Evolutionary conservation across 768 basidiomycete species (phyloP).

Genomic region (Boletus rubroflammeus): DNA sequence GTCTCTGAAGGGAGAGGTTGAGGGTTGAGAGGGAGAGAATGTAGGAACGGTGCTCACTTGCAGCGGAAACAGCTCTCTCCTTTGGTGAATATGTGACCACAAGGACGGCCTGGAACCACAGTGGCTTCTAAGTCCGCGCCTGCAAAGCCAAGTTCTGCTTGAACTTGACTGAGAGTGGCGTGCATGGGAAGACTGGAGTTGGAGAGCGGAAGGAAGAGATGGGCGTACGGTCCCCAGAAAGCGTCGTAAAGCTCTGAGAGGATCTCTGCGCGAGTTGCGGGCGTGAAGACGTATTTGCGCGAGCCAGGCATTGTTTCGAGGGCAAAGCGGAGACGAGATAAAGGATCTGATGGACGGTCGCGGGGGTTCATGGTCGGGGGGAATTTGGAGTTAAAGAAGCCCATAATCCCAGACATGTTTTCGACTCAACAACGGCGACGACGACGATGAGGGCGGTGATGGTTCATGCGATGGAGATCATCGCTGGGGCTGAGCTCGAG

Average conservation of each 20-base stretch:
- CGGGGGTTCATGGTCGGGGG: constrained; percentile 52
- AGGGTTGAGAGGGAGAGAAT: not conserved
- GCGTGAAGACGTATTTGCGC: constrained; percentile 72
- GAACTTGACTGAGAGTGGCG: constrained; percentile 66
- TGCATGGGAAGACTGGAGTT: constrained; percentile 61
- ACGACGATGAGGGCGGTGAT: not conserved
- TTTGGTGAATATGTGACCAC: constrained; percentile 83
- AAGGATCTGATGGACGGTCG: constrained; percentile 56
- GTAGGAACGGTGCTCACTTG: constrained; percentile 59
- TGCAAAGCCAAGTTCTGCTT: constrained; percentile 51
- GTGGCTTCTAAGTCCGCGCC: constrained; percentile 61
- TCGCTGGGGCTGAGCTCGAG: not conserved
- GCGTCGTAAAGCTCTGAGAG: constrained; percentile 78
- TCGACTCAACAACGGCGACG: not conserved
- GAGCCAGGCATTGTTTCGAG: constrained; percentile 81
- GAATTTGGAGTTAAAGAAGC: constrained; percentile 48
- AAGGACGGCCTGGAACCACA: constrained; percentile 66
- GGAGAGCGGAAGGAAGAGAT: constrained; percentile 67
- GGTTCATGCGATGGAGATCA: constrained; percentile 3
- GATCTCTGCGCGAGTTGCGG: constrained; percentile 72
- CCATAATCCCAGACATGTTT: constrained; percentile 41
- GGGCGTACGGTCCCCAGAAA: constrained; percentile 75
- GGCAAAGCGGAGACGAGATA: constrained; percentile 69
- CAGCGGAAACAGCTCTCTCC: constrained; percentile 93
- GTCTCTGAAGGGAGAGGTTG: constrained; percentile 51